Conservation (phyloP, 768 basidiomycete species). For the Clitopilus passeckerianus region DNA sequence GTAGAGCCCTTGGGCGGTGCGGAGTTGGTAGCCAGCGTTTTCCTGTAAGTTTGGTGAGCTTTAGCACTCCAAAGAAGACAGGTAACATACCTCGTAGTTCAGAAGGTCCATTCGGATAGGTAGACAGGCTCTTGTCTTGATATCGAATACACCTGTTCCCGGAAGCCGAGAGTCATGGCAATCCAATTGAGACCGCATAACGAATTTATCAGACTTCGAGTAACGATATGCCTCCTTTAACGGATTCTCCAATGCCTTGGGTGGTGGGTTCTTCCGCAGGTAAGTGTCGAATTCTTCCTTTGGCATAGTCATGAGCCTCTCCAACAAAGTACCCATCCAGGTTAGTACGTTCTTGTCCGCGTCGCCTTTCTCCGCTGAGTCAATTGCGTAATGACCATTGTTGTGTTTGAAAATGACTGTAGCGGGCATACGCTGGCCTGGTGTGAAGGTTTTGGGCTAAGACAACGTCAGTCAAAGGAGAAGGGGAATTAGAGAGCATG, state of each 20-base stretch:
- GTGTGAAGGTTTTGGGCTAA: conserved; percentile 63
- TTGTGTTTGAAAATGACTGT: conserved; percentile 62
- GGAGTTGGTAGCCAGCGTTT: conserved; percentile 76
- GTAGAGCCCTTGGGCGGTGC: conserved; percentile 49
- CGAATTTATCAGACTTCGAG: conserved; percentile 63
- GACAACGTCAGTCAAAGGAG: conserved; percentile 2
- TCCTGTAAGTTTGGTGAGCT: conserved; percentile 44
- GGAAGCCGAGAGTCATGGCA: conserved; percentile 78
- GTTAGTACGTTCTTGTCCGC: conserved; percentile 66
- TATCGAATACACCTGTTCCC: conserved; percentile 89
- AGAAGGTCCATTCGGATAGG: conserved; percentile 81
- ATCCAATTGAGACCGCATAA: conserved; percentile 96
- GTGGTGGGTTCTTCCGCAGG: conserved; percentile 31
- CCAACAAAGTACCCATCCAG: conserved; percentile 83
- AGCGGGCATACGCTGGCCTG: conserved; percentile 74
- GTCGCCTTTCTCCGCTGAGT: conserved; percentile 39
- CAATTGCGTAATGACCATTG: conserved; percentile 65
- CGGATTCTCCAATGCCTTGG: conserved; percentile 19
- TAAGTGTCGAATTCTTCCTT: conserved; percentile 57
- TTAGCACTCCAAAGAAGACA: too few relatives aligned
- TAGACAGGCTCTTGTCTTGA: conserved; percentile 89
- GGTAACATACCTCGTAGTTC: conserved; percentile 80
- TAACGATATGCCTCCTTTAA: conserved; percentile 80
- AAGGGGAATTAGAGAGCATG: neutral
- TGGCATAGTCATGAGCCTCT: conserved; percentile 77